phyloP scores from a whole-genome alignment of 352 stramenopile species.

The Pythium vanterpoolii region DNA sequence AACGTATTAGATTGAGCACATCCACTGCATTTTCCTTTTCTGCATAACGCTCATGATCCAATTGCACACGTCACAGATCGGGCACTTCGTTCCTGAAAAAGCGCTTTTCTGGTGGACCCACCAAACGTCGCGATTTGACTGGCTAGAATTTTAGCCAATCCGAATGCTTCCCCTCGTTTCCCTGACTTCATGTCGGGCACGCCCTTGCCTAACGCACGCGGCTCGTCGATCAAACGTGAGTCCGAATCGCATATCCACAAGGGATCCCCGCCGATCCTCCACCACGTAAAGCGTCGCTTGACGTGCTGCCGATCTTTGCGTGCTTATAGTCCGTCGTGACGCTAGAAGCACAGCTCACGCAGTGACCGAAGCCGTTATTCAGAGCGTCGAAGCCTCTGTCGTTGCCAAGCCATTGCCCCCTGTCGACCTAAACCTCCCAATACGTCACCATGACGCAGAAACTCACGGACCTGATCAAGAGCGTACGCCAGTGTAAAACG shows the following conservation, averaged over 20 bases:
- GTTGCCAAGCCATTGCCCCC: not conserved
- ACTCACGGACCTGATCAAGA: constrained; percentile 97
- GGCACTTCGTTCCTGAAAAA: not conserved
- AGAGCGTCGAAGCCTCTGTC: not conserved
- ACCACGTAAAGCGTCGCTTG: too few relatives aligned
- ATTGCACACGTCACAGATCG: constrained; percentile 18
- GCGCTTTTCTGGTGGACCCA: not conserved
- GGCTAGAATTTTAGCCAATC: constrained; percentile 22
- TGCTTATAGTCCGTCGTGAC: not conserved
- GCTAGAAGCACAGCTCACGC: not conserved
- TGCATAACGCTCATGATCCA: not conserved
- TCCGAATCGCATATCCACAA: not conserved
- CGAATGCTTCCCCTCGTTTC: not conserved
- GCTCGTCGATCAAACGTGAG: constrained; percentile 3
- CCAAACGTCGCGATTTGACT: constrained; percentile 20
- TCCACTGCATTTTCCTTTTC: not conserved
- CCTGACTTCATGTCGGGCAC: constrained; percentile 12
- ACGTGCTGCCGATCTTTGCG: not conserved
- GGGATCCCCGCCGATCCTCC: not conserved
- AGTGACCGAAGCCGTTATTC: not conserved
- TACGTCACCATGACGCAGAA: constrained; percentile 93
- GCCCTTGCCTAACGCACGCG: not conserved
- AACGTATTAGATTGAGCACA: not conserved
- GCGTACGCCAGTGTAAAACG: constrained; percentile 98
- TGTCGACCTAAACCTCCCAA: not conserved